A percentile compares a stretch with the other conserved stretches of the same genome.
Evolutionary conservation across 371 early-diverging fungal species (phyloP).

Genomic region (Thermomucor indicae-seudaticae): DNA sequence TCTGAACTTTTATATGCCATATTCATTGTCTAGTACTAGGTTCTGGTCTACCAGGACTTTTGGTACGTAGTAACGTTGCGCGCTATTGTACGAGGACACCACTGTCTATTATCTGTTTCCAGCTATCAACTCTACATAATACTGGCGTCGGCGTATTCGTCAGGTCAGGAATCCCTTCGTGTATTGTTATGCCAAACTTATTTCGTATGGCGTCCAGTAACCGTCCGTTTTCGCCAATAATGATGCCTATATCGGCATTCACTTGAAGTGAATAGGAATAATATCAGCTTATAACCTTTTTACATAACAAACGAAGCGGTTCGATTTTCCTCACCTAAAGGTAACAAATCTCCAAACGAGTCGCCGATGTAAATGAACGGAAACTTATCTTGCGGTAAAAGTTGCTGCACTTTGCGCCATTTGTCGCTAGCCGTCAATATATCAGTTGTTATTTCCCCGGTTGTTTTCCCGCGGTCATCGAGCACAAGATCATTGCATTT

Average conservation of each 20-base stretch:
- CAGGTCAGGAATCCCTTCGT: conserved; percentile 11
- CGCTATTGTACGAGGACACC: too few species aligned
- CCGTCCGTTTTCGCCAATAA: conserved; percentile 41
- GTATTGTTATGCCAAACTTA: conserved; percentile 4
- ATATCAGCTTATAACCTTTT: not conserved
- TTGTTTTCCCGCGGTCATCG: conserved; percentile 8
- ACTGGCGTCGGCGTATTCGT: too few species aligned
- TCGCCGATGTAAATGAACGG: conserved; percentile 34
- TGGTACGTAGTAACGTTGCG: too few species aligned
- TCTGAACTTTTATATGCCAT: too few species aligned
- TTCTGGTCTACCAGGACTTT: too few species aligned
- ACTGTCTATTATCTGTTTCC: too few species aligned
- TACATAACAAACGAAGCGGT: not conserved
- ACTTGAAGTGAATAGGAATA: conserved; percentile 20
- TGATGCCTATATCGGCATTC: conserved; percentile 44
- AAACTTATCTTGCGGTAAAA: conserved; percentile 2
- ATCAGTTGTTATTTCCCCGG: conserved; percentile 24
- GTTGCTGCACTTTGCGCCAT: conserved; percentile 7
- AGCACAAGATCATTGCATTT: conserved; percentile 31
- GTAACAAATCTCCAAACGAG: conserved; percentile 32
- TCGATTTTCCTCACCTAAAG: conserved; percentile 34
- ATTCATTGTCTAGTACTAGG: too few species aligned
- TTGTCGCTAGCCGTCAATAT: conserved; percentile 33
- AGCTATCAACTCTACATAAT: too few species aligned
- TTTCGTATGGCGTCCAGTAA: conserved; percentile 3